phyloP scores from a whole-genome alignment of 495 filamentous ascomycete genomes.

The Tetracladium marchalianum region DNA sequence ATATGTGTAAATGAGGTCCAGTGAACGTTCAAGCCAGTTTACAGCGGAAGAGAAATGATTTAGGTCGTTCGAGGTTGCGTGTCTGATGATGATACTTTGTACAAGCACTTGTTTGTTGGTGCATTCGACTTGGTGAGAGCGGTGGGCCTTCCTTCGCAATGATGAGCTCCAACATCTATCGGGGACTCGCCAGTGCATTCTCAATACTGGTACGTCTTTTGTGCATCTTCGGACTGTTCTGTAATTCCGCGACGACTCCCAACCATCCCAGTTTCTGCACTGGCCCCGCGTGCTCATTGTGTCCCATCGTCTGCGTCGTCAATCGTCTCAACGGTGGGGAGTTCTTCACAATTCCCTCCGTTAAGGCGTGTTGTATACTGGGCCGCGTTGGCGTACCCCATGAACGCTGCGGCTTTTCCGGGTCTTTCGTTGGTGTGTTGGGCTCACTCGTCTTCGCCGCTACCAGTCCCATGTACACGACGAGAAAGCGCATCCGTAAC shows the following conservation, averaged over 20 bases:
- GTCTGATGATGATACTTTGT: too few relatives aligned
- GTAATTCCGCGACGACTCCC: constrained; percentile 41
- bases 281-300: constrained; percentile 27
- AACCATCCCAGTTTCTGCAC: constrained; percentile 37
- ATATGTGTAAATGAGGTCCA: too few relatives aligned
- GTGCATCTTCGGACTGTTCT: constrained; percentile 38
- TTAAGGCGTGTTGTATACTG: constrained; percentile 19
- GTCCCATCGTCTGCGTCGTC: constrained; percentile 33
- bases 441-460: constrained; percentile 28
- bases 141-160: too few relatives aligned
- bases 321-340: constrained; percentile 31
- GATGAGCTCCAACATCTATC: too few relatives aligned
- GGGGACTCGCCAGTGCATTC: constrained; percentile 27
- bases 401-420: constrained; percentile 19
- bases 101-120: too few relatives aligned
- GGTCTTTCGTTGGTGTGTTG: constrained; percentile 20
- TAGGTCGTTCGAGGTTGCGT: too few relatives aligned
- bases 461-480: constrained; percentile 44
- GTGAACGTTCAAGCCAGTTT: too few relatives aligned
- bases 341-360: constrained; percentile 30
- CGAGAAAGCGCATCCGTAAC: constrained; percentile 46
- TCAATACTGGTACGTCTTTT: constrained; percentile 43
- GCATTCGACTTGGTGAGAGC: too few relatives aligned
- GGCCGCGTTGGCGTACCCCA: constrained; percentile 2
- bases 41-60: too few relatives aligned